A percentile compares a stretch with the other conserved stretches of the same genome.
Conservation (phyloP, 352 stramenopile genomes). For the Phytophthora hibernalis region DNA sequence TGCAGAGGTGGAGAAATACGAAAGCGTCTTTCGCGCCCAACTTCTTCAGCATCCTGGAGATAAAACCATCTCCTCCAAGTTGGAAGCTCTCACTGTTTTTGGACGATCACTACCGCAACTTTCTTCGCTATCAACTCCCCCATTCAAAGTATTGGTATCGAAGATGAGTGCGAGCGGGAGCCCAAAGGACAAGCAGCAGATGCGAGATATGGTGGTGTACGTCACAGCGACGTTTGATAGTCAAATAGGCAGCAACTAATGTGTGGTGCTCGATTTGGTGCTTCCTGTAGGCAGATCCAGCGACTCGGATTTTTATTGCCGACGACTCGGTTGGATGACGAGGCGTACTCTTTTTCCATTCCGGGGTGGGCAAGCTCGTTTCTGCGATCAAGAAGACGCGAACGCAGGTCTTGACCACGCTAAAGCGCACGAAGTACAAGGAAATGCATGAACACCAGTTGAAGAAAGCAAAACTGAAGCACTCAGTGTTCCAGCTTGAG, state of each 20-base stretch:
- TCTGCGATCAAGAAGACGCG: constrained; percentile 67
- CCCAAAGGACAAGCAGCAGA: constrained; percentile 14
- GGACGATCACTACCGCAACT: constrained; percentile 39
- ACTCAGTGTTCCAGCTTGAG: constrained; percentile 60
- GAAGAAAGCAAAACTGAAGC: constrained; percentile 64
- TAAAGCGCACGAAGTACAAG: constrained; percentile 73
- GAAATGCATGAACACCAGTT: constrained; percentile 67
- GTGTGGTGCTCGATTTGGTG: neutral
- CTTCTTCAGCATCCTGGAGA: constrained; percentile 28
- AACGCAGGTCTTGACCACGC: constrained; percentile 37
- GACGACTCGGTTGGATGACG: constrained; percentile 50
- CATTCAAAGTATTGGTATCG: constrained; percentile 40
- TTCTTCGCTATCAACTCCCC: constrained; percentile 36
- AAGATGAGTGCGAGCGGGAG: constrained; percentile 15
- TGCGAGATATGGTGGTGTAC: constrained; percentile 45
- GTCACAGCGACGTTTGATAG: neutral
- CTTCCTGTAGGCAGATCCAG: constrained; percentile 43
- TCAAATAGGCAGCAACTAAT: neutral
- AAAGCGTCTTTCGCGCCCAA: constrained; percentile 39
- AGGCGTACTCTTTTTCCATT: constrained; percentile 61
- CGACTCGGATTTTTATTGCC: constrained; percentile 61
- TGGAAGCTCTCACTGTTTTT: constrained; percentile 52
- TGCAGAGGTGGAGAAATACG: constrained; percentile 47
- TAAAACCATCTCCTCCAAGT: constrained; percentile 31
- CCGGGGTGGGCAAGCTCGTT: constrained; percentile 66